A percentile compares a stretch with the other conserved stretches of the same genome.
phyloP scores from a whole-genome alignment of 306 rosid genomes.

The Citrullus amarus region DNA sequence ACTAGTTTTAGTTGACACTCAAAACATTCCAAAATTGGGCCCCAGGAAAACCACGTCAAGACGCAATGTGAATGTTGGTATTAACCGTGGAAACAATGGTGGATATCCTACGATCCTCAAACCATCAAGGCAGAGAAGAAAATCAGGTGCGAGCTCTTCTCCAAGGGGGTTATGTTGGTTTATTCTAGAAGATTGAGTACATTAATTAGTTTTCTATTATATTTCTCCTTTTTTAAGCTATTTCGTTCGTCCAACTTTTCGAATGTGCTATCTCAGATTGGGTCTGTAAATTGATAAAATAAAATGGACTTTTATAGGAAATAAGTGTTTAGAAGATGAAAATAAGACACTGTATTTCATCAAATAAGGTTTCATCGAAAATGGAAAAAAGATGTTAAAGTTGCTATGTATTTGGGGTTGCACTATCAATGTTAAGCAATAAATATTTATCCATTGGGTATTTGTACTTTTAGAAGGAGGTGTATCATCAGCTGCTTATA shows the following conservation, averaged over 20 bases:
- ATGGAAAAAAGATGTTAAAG: not conserved
- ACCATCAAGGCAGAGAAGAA: constrained; percentile 72
- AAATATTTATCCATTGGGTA: not conserved
- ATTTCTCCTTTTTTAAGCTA: not conserved
- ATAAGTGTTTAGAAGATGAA: not conserved
- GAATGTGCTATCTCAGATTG: not conserved
- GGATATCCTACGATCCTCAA: constrained; percentile 66
- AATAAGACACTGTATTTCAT: not conserved
- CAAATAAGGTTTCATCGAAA: not conserved
- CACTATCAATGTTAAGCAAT: not conserved
- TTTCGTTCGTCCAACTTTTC: not conserved
- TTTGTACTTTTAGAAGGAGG: constrained; percentile 26
- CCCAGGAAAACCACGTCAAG: constrained; percentile 60
- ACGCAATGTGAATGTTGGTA: constrained; percentile 57
- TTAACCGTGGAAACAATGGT: constrained; percentile 52
- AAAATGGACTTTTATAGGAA: not conserved
- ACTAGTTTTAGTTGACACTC: constrained; percentile 75
- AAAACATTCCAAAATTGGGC: constrained; percentile 76
- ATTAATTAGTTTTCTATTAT: not conserved
- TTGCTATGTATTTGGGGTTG: not conserved
- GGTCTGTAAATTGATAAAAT: not conserved
- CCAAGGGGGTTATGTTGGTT: not conserved
- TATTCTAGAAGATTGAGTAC: not conserved
- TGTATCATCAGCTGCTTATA: constrained; percentile 66
- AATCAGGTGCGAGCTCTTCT: constrained; percentile 42